These are phyloP conservation scores for Auxenochlorella pyrenoidosa DNA, from an alignment of 139 green algal species.

Conservation along the genomic window DNA sequence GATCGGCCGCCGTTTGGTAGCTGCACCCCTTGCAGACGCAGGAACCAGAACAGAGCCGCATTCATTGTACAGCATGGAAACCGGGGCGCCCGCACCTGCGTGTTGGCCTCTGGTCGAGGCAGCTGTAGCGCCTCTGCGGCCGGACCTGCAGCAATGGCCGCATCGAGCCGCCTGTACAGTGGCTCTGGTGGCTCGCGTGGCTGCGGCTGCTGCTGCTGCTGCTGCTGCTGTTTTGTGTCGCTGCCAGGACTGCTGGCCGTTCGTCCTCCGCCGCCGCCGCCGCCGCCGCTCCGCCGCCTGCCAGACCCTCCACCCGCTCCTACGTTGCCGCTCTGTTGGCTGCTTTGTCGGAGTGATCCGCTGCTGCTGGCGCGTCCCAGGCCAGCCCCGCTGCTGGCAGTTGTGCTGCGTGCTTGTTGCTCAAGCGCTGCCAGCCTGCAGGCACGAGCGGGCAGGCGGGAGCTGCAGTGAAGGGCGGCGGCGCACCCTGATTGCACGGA, in stretches of 20 bases:
- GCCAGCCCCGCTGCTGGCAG: neutral
- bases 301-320: neutral
- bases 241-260: neutral
- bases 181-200: neutral
- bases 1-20: neutral
- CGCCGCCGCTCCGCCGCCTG: neutral
- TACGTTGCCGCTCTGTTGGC: too few relatives aligned
- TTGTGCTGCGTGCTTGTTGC: neutral
- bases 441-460: too few relatives aligned
- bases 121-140: slow-evolving; percentile 30
- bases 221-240: neutral
- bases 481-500: too few relatives aligned
- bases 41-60: neutral
- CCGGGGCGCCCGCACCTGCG: neutral
- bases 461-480: neutral
- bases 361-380: neutral
- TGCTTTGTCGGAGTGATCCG: neutral
- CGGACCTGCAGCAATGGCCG: neutral
- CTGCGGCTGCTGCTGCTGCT: slow-evolving; percentile 28
- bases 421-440: slow-evolving; percentile 38
- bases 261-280: neutral
- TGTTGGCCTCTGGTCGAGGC: neutral
- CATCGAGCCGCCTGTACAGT: slow-evolving; percentile 12
- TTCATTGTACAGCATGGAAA: neutral
- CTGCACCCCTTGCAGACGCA: neutral